These are phyloP conservation scores for Colletotrichum falcatum DNA, from an alignment of 2,329 filamentous ascomycete genomes.

Conservation along the genomic window DNA sequence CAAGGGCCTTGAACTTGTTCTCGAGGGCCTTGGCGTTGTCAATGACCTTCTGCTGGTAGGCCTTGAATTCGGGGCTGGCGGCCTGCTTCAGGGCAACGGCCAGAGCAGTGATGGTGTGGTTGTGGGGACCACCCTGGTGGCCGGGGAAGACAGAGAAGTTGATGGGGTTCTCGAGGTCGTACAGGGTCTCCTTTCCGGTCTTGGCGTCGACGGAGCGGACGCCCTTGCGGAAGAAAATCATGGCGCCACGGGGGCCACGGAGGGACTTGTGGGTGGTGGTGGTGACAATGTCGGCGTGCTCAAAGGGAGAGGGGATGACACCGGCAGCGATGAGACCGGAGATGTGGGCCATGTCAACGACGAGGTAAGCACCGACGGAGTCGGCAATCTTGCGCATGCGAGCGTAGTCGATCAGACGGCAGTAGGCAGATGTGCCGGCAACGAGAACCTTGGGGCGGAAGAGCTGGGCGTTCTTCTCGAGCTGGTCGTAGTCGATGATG, in stretches of 20 bases:
- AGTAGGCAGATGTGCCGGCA: constrained; percentile 97
- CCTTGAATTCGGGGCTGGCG: constrained; percentile 87
- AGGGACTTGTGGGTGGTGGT: constrained; percentile 99
- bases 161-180: constrained; percentile 95
- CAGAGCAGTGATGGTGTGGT: constrained; percentile 98
- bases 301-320: constrained; percentile 94
- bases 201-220: constrained; percentile 91
- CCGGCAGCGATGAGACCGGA: constrained; percentile 93
- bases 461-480: constrained; percentile 89
- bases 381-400: constrained; percentile 97
- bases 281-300: constrained; percentile 93
- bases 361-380: constrained; percentile 90
- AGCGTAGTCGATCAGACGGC: constrained; percentile 95
- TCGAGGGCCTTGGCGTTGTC: constrained; percentile 94
- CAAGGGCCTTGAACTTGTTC: constrained; percentile 83
- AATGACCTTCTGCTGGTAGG: constrained; percentile 93
- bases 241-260: constrained; percentile 95
- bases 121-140: constrained; percentile 98
- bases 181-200: constrained; percentile 88
- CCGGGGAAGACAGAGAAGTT: constrained; percentile 99
- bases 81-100: constrained; percentile 97
- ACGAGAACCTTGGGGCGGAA: constrained; percentile 97
- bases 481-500: constrained; percentile 95
- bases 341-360: constrained; percentile 99
- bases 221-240: constrained; percentile 99